Evolutionary conservation across 1,284 basidiomycete genomes (phyloP), one percentile per base, ranked within the genome.

Genomic region (Rhodotorula sp.): DNA sequence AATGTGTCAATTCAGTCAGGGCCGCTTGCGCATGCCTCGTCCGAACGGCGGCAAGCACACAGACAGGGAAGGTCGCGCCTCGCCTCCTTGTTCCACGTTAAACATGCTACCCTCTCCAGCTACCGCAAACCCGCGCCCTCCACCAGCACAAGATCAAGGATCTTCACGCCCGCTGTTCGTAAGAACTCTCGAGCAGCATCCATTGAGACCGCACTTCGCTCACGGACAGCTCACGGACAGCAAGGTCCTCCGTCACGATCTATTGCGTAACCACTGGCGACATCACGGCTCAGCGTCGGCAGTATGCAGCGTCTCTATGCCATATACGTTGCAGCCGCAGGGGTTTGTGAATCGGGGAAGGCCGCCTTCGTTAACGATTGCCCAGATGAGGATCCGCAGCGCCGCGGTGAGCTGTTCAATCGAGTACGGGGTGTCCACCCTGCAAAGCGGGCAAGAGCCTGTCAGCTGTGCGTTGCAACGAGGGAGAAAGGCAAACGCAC

Each of bases 331-430:
- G n/a, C n/a, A n/a, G n/a, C n/a, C n/a, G n/a, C n/a, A n/a, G n/a
- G n/a, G n/a, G n/a, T n/a, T n/a, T n/a, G n/a, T n/a, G n/a, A n/a
- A 41, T 17, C 17, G 39, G 17, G 39, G 39, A 29, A 37, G 59
- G 48, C 48, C 63, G 57, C 37, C 27, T 37, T 46, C 70, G 36
- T 65, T 56, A 21, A 58, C 63, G 32, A 68, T 67, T 32, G 65
- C 55, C 55, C 44, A 57, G 0, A 66, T 48, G 17, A 81, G 85
- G 78, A 94, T 90, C 61, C 85, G 82, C 67, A 81, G 68, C 3
- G 83, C 81, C 72, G 84, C 86, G 57, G 82, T 84, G 22, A 81
- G 51, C 50, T 85, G 82, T 13, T 85, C 82, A 61, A 90, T 83
- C 58, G 85, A 86, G 58, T 72, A 72, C 1, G 70, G 66, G n/a